Evolutionary conservation across 768 basidiomycete species (phyloP).

Genomic region (Pulveroboletus sp.): DNA sequence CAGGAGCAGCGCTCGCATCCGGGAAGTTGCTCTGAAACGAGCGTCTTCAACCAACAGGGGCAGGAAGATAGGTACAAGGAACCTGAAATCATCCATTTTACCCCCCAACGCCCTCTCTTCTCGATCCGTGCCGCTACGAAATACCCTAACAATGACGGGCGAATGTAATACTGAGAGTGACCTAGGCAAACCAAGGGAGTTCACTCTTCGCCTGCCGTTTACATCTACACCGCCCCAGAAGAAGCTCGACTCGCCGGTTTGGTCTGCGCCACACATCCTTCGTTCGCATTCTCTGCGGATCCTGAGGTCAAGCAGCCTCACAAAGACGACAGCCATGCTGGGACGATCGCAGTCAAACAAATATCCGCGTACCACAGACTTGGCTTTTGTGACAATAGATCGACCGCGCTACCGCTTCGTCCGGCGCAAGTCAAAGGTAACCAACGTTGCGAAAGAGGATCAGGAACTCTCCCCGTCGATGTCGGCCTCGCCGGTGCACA

Average conservation of each 20-base stretch:
- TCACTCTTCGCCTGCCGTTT: conserved; percentile 24
- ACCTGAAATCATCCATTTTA: conserved; percentile 8
- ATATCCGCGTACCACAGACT: conserved; percentile 16
- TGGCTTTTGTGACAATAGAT: conserved; percentile 20
- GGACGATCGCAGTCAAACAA: conserved; percentile 26
- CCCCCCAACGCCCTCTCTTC: conserved; percentile 10
- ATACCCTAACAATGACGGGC: background rate
- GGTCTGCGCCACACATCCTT: conserved; percentile 19
- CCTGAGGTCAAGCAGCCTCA: background rate
- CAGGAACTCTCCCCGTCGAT: background rate
- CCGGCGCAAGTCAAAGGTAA: conserved; percentile 9
- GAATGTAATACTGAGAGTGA: background rate
- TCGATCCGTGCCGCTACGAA: background rate
- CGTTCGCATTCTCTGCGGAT: conserved; percentile 26
- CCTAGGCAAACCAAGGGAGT: conserved; percentile 8
- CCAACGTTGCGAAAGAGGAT: background rate
- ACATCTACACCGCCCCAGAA: conserved; percentile 13
- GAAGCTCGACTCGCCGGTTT: background rate
- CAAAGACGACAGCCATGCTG: conserved; percentile 2
- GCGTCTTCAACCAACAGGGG: conserved; percentile 1
- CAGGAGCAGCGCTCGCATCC: conserved; percentile 25
- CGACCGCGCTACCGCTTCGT: conserved; percentile 19
- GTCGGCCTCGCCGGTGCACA: background rate
- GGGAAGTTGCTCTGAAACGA: conserved; percentile 11
- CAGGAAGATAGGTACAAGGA: background rate